Base-by-base conservation (phyloP, 2,329 filamentous ascomycete species). In the Fulvia fulva region DNA sequence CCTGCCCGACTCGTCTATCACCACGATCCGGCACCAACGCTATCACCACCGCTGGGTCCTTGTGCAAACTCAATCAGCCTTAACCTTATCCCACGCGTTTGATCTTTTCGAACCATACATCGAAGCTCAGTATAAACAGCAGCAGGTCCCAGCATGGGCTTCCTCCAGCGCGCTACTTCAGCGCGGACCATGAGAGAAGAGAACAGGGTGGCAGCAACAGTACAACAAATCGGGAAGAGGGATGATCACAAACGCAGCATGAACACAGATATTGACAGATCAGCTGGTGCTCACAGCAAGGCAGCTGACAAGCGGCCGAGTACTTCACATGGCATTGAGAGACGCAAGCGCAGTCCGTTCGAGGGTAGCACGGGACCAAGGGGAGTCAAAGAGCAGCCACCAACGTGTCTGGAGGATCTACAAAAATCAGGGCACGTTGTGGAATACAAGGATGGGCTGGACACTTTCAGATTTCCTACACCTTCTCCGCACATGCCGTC, bases 381-480 rank as follows among this genome's bases (percentile, higher is more conserved):
- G 46, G 37, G 22, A 19, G 53, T 37, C 43, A 57, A 52, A 34
- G 53, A 55, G 34, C 51, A 52, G 12, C 56, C 56, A 19, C 47
- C 55, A 26, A 62, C 44, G 32, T 62, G 61, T 45, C 55, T 53
- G 56, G 34, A 58, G 26, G 65, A 65, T 32, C 53, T 64, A n/a
- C 51, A 62, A 26, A 54, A 56, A 37, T 50, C 53, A 19, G 63
- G 55, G 30, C 43, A 46, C 23, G 65, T 58, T 7, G 65, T 68
- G 8, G 67, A 67, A 23, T 65, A 66, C 45, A 55, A 41, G 21
- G 57, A 62, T 12, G 66, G 65, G 25, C 63, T 61, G 12, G 65
- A 68, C 25, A 67, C 57, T 11, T 71, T 68, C 57, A 59, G 56
- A 51, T 71, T 69, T 44, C 68, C 69, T 16, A 68, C 66, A 25